Evolutionary conservation across 1,284 basidiomycete species (phyloP).

Genomic region (Schizophyllum commune): DNA sequence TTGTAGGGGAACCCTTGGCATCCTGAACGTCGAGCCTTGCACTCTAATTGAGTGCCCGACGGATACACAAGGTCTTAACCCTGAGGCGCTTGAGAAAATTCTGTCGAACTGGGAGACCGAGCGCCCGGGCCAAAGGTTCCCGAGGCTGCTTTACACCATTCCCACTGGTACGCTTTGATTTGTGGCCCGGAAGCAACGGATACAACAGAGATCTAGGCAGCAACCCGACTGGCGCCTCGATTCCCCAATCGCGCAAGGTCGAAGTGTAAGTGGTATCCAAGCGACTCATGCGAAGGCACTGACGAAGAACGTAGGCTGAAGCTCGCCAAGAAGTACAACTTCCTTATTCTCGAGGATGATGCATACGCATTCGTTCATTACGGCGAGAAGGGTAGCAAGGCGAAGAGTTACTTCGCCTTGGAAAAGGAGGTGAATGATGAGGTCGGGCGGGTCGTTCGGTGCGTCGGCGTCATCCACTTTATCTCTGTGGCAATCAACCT

Average conservation of each 20-base stretch:
- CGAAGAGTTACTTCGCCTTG: slow-evolving; percentile 12
- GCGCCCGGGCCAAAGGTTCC: slow-evolving; percentile 7
- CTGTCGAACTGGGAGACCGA: slow-evolving; percentile 8
- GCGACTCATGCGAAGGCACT: too few species aligned
- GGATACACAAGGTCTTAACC: slow-evolving; percentile 10
- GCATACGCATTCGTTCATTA: slow-evolving; percentile 14
- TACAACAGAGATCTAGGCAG: background rate
- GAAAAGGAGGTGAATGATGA: slow-evolving; percentile 11
- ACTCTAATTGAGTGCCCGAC: slow-evolving; percentile 9
- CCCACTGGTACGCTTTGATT: slow-evolving; percentile 1
- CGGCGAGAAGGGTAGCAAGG: slow-evolving; percentile 9
- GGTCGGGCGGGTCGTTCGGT: slow-evolving; percentile 11
- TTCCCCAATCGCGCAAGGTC: slow-evolving; percentile 12
- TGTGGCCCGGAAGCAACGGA: background rate
- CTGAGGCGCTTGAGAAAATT: slow-evolving; percentile 6
- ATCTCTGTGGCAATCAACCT: background rate
- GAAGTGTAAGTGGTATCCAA: too few species aligned
- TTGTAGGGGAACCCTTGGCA: slow-evolving; percentile 9
- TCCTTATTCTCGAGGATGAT: slow-evolving; percentile 13
- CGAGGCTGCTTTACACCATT: slow-evolving; percentile 11
- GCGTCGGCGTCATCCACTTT: background rate
- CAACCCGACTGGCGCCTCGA: slow-evolving; percentile 13
- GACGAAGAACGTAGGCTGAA: slow-evolving; percentile 5
- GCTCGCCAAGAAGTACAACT: slow-evolving; percentile 12
- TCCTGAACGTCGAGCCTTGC: slow-evolving; percentile 7